A percentile compares a stretch with the other conserved stretches of the same genome.
Evolutionary conservation across 257 asterid species (phyloP).

Genomic region (Salvia splendens): DNA sequence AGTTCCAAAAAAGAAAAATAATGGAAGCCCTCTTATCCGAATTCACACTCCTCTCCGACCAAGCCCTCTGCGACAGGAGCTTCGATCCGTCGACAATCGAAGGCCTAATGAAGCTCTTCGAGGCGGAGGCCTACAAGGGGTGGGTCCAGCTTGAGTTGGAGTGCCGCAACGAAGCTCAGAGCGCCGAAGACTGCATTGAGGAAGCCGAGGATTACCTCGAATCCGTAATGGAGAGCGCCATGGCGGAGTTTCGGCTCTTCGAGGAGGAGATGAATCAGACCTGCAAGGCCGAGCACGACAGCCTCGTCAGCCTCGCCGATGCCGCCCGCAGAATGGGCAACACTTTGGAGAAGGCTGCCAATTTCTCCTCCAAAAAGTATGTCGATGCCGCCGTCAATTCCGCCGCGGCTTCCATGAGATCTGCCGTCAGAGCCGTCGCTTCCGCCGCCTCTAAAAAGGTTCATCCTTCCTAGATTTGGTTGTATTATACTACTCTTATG

Average conservation of each 20-base stretch:
- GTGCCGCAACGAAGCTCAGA: slow-evolving; percentile 39
- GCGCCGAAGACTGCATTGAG: slow-evolving; percentile 40
- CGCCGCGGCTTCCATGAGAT: slow-evolving; percentile 74
- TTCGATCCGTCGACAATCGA: slow-evolving; percentile 77
- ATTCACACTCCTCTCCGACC: slow-evolving; percentile 63
- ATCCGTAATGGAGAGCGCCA: slow-evolving; percentile 83
- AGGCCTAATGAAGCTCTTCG: slow-evolving; percentile 76
- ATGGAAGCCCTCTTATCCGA: slow-evolving; percentile 82
- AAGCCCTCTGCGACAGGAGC: slow-evolving; percentile 63
- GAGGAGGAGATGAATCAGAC: slow-evolving; percentile 74
- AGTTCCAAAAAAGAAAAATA: neutral
- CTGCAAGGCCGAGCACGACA: slow-evolving; percentile 46
- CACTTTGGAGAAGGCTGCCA: slow-evolving; percentile 59
- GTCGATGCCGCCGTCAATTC: slow-evolving; percentile 80
- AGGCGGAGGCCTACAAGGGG: slow-evolving; percentile 79
- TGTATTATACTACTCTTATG: no score
- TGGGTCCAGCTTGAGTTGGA: slow-evolving; percentile 86
- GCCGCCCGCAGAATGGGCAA: slow-evolving; percentile 61
- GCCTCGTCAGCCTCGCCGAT: slow-evolving; percentile 54
- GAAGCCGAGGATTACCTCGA: slow-evolving; percentile 67
- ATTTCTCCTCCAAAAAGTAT: slow-evolving; percentile 67
- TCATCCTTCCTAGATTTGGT: slow-evolving; percentile 64
- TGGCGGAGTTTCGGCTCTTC: slow-evolving; percentile 74
- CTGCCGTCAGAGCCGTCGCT: slow-evolving; percentile 63
- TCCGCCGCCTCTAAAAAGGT: slow-evolving; percentile 62